Base-by-base conservation (phyloP, 805 yeast genomes). In the Zygosaccharomyces siamensis region DNA sequence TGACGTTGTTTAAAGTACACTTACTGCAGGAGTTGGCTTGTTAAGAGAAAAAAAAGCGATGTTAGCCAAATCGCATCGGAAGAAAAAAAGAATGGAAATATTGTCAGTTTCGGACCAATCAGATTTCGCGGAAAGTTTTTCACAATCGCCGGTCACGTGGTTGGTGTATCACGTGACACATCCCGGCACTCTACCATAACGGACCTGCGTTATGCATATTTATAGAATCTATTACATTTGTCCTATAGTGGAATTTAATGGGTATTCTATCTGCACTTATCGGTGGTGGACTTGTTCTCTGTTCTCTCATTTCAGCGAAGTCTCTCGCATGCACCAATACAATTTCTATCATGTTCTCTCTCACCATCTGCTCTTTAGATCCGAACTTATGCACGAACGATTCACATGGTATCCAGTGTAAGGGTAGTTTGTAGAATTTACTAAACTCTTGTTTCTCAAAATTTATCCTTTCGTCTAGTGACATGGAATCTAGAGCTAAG, bases 391-490 rank as follows among this genome's bases (percentile, higher is more conserved):
- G 33, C 14, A 46, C n/a, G 12, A 28, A n/a, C 2, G 56, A 26
- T 3, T 50, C 47, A 52, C 60, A 56, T 2, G 47, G 39, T 4
- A 67, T 39, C 71, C 71, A 67, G 16, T 54, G 39, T 51, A 66
- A 49, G 4, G 68, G 67, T 32, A 67, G 46, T 7, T 54, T 44
- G 0, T 46, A 24, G 30, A 67, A 62, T 33, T 60, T 61, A 10
- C 23, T 46, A 27, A 23, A 55, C 46, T 67, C 70, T 40, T 49
- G 45, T 3, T 14, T 30, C 33, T 67, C 70, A 33, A 56, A 57
- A 5, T 52, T 46, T 6, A 57, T 51, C 28, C 56, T 50, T 3
- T 48, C 16, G 7, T 39, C 37, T 14, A 57, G 35, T 41, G 39
- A 43, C 28, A 39, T 11, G 18, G 33, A 27, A 23, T 43, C 40